Evolutionary conservation across 345 rosid species (phyloP), one percentile per base, ranked within the genome.

Genomic region (Salix viminalis): DNA sequence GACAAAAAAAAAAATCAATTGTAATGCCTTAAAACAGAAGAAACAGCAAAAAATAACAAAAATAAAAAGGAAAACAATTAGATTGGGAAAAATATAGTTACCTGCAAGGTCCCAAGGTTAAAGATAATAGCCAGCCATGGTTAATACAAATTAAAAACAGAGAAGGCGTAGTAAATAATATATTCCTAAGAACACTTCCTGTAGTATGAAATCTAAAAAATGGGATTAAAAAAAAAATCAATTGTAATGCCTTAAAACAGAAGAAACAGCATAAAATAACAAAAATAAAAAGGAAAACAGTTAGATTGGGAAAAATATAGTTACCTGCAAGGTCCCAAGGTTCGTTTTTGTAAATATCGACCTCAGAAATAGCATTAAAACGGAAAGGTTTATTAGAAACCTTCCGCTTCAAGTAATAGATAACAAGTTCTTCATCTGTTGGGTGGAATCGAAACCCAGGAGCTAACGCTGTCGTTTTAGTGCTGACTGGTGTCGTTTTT

Each of bases 361-460:
- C 97, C 68, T 89, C 94, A 0, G 87, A 87, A 76, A 91, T 92
- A 69, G 88, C 92, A 37, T 90, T 88, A 79, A 90, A 92, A 60
- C 90, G 93, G 26, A 92, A 89, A 24, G 92, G 89, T 75, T 86
- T 94, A 39, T 79, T 82, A 10, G 76, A 74, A 83, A 92, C 89
- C 94, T 92, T 92, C 74, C 97, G 82, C 84, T 91, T 94, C 85
- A 94, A 86, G 90, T 91, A 92, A 81, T 92, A 92, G 67, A 89
- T 87, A 15, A 90, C 91, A 24, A 92, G 86, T 76, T 94, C 97
- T 77, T 94, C 97, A n/a, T 90, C 98, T 3, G 97, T 92, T 1
- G 98, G 98, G 65, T 94, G 98, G 78, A 94, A 94, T 83, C 98
- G 88, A 56, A 92, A 92, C 18, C 98, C 98, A 30, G 98, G 98